A percentile compares a stretch with the other conserved stretches of the same genome.
Evolutionary conservation across 169 alveolate genomes (phyloP).

Genomic region (Perkinsus olseni): DNA sequence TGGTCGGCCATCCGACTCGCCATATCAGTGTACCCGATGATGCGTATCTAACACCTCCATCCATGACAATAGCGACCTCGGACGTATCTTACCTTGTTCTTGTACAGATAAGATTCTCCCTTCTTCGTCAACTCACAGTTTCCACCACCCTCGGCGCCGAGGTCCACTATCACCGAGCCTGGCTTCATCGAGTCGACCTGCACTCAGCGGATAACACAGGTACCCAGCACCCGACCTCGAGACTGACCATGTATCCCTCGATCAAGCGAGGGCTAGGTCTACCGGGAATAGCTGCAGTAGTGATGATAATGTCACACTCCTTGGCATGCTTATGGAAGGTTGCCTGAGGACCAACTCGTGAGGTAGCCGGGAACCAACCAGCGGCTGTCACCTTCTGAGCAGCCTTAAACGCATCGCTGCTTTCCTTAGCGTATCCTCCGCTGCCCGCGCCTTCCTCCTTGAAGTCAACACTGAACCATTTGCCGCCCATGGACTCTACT

Average conservation of each 20-base stretch:
- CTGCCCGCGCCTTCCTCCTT: constrained; percentile 54
- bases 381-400: not conserved
- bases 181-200: constrained; percentile 67
- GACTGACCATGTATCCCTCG: constrained; percentile 53
- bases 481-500: constrained; percentile 68
- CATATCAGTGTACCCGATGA: constrained; percentile 71
- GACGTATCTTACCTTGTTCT: constrained; percentile 40
- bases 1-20: constrained; percentile 67
- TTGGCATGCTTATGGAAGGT: constrained; percentile 57
- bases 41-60: constrained; percentile 49
- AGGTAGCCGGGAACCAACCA: not conserved
- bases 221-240: constrained; percentile 56
- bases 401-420: constrained; percentile 22
- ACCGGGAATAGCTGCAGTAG: constrained; percentile 86
- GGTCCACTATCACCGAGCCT: constrained; percentile 75
- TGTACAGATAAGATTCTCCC: constrained; percentile 64
- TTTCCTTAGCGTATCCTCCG: constrained; percentile 67
- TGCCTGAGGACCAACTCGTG: constrained; percentile 10
- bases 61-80: not conserved
- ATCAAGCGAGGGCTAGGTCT: constrained; percentile 75
- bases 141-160: constrained; percentile 79
- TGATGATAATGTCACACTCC: constrained; percentile 75
- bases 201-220: constrained; percentile 1
- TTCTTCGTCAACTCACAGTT: constrained; percentile 49
- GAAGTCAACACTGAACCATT: constrained; percentile 49